These are phyloP conservation scores for Tylopilus microsporus DNA, from an alignment of 1,284 basidiomycete species.

Conservation along the genomic window DNA sequence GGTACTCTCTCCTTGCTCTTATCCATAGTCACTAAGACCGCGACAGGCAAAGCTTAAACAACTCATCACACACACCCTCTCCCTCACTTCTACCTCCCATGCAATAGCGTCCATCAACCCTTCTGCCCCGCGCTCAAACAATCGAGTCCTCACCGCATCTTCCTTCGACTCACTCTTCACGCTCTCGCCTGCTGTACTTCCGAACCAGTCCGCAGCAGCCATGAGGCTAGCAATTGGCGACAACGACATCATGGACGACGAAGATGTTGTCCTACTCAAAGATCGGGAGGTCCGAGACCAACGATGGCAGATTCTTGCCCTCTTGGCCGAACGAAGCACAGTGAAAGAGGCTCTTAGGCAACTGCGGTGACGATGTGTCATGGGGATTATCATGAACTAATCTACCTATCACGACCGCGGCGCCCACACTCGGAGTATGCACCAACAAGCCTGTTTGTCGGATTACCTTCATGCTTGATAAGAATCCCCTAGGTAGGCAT, in stretches of 20 bases:
- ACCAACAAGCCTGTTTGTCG: neutral
- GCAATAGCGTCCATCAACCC: slow-evolving; percentile 72
- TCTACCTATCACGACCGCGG: neutral
- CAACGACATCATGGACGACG: slow-evolving; percentile 48
- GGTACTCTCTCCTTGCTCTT: slow-evolving; percentile 33
- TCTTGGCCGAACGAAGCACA: slow-evolving; percentile 68
- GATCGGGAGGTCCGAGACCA: slow-evolving; percentile 63
- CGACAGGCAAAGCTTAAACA: slow-evolving; percentile 74
- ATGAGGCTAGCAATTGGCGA: slow-evolving; percentile 62
- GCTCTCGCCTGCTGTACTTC: slow-evolving; percentile 68
- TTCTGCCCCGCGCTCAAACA: slow-evolving; percentile 44
- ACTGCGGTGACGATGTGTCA: slow-evolving; percentile 21
- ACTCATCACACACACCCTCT: slow-evolving; percentile 70
- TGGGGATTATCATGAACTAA: neutral
- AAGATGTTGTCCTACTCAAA: slow-evolving; percentile 52
- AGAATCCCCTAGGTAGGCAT: neutral
- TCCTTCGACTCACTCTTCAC: slow-evolving; percentile 75
- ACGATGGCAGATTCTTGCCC: slow-evolving; percentile 68
- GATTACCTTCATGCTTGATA: neutral
- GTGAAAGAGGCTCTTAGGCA: slow-evolving; percentile 58
- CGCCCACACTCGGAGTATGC: neutral
- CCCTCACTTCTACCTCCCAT: slow-evolving; percentile 68
- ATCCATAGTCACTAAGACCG: slow-evolving; percentile 1
- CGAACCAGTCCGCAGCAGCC: slow-evolving; percentile 69
- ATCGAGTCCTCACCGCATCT: slow-evolving; percentile 55